Base-by-base conservation (phyloP, 2,329 filamentous ascomycete genomes). In the Teratosphaeria nubilosa region DNA sequence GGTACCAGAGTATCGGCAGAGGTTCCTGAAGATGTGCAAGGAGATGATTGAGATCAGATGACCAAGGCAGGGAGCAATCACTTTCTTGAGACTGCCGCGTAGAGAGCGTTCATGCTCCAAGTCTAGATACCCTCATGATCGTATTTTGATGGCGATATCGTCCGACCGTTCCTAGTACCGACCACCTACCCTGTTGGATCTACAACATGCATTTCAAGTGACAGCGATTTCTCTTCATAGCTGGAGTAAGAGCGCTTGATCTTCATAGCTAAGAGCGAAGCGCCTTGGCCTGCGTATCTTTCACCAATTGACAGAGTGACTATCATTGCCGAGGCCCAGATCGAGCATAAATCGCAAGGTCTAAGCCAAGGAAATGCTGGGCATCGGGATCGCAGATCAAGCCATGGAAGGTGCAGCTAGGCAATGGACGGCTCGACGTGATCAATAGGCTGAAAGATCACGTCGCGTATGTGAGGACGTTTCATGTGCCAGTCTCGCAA, bases 1-100 rank as follows among this genome's bases (percentile, higher is more conserved):
- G 5, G 82, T 85, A 10, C 75, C 77, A 0, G 87, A 90, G 72
- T 91, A 91, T 65, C 76, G 84, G 14, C 71, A 79, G 62, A 75
- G 80, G 52, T 83, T 83, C 60, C 63, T 82, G 41, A 67, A 71
- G 7, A 82, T 83, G 80, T 75, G 81, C 6, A 71, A 76, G 32
- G 72, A 72, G 5, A 73, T 78, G 58, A 66, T 79, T 45, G 72
- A 78, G 58, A 65, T 66, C 51, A 25, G 20, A 10, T 53, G 25
- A 31, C 22, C 27, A 30, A 4, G n/a, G 41, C 16, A 48, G 41
- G 9, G 41, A 20, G n/a, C 5, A 11, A 5, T 48, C 7, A 22
- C 9, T 22, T 6, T 22, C 20, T 6, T 10, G 20, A 48, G 20
- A 20, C 16, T 22, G 41, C 41, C 20, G n/a, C 41, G 41, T 48